A percentile compares a stretch with the other conserved stretches of the same genome.
These are phyloP conservation scores for Gnaphalium uliginosum DNA, from an alignment of 129 eudicot genomes.

Conservation along the genomic window DNA sequence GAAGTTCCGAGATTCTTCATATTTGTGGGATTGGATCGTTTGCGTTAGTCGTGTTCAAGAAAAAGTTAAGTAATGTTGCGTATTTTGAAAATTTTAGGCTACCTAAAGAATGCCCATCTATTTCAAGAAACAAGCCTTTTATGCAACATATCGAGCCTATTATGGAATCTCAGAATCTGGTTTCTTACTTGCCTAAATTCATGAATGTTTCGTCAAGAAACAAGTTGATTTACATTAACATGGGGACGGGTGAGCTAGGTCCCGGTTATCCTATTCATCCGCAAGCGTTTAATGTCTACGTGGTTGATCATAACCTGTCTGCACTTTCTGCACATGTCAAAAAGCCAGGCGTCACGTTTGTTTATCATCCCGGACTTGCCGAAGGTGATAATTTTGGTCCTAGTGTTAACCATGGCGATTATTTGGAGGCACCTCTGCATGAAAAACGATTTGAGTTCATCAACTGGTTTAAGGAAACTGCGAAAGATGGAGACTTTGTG, in stretches of 20 bases:
- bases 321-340: slow-evolving; percentile 61
- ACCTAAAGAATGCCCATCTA: slow-evolving; percentile 65
- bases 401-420: slow-evolving; percentile 37
- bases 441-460: slow-evolving; percentile 63
- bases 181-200: slow-evolving; percentile 56
- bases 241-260: slow-evolving; percentile 60
- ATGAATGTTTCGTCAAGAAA: slow-evolving; percentile 61
- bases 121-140: slow-evolving; percentile 60
- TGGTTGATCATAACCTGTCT: slow-evolving; percentile 70
- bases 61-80: neutral
- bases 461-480: slow-evolving; percentile 65
- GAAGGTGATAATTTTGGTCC: slow-evolving; percentile 27
- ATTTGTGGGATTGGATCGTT: slow-evolving; percentile 50
- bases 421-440: slow-evolving; percentile 43
- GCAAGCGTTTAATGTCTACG: slow-evolving; percentile 22
- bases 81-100: slow-evolving; percentile 52
- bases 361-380: slow-evolving; percentile 65
- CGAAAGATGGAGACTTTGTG: slow-evolving; percentile 53
- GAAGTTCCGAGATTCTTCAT: slow-evolving; percentile 60
- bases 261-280: slow-evolving; percentile 37
- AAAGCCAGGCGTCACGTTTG: slow-evolving; percentile 73
- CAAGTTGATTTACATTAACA: slow-evolving; percentile 64
- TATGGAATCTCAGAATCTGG: slow-evolving; percentile 24
- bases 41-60: slow-evolving; percentile 20
- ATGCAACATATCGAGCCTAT: slow-evolving; percentile 69